Conservation (phyloP, 768 basidiomycete genomes). For the Suillus discolor region DNA sequence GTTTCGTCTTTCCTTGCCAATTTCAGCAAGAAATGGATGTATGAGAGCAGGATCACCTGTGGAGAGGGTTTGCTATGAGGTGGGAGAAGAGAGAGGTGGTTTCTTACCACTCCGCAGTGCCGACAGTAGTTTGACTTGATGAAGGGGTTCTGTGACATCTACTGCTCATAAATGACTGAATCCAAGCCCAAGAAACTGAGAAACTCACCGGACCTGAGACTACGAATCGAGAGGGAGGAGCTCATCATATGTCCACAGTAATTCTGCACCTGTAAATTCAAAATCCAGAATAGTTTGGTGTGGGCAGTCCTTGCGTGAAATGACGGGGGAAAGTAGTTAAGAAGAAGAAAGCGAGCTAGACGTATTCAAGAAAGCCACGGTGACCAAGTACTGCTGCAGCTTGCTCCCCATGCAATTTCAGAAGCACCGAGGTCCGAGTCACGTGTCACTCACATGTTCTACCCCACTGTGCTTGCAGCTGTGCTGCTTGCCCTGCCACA, state of each 20-base stretch:
- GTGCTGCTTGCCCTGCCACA: background rate
- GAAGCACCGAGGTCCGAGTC: background rate
- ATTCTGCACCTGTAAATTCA: background rate
- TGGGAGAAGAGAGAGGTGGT: background rate
- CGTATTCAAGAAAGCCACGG: background rate
- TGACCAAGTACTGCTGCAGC: background rate
- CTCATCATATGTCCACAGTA: background rate
- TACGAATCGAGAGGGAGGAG: constrained; percentile 19
- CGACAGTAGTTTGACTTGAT: constrained; percentile 65
- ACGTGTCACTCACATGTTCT: background rate
- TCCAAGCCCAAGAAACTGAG: background rate
- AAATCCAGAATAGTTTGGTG: background rate
- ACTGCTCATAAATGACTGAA: constrained; percentile 13
- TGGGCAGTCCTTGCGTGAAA: background rate
- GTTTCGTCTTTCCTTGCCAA: constrained; percentile 62
- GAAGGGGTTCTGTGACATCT: constrained; percentile 47
- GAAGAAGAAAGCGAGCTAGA: background rate
- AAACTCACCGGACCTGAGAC: constrained; percentile 13
- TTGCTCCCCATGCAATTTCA: background rate
- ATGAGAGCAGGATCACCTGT: constrained; percentile 77
- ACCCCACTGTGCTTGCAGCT: background rate
- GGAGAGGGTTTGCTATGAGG: background rate
- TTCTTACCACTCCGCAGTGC: constrained; percentile 61
- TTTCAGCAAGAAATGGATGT: constrained; percentile 81
- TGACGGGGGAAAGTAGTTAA: background rate